Conservation (phyloP, 2,329 filamentous ascomycete genomes). For the Corinectria fuckeliana region DNA sequence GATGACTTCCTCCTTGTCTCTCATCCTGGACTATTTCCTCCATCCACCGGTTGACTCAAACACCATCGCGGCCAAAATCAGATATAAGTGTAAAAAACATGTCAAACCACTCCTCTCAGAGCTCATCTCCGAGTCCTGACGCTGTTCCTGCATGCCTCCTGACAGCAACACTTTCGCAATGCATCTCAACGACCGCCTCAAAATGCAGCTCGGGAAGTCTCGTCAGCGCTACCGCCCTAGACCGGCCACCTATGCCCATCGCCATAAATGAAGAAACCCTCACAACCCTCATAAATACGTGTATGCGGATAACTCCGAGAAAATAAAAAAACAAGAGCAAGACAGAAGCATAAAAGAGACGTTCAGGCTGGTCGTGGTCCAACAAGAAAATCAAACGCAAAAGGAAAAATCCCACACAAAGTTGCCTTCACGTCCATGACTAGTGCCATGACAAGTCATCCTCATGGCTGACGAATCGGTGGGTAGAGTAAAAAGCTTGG, state of each 20-base stretch:
- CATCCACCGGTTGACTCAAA: neutral
- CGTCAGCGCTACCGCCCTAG: slow-evolving; percentile 30
- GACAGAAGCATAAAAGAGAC: slow-evolving; percentile 24
- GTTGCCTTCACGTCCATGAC: slow-evolving; percentile 13
- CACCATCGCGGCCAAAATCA: slow-evolving; percentile 9
- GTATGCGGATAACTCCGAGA: slow-evolving; percentile 37
- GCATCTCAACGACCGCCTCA: slow-evolving; percentile 13
- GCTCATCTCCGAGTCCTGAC: slow-evolving; percentile 6
- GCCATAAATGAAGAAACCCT: slow-evolving; percentile 29
- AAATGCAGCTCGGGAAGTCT: slow-evolving; percentile 31
- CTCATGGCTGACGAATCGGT: slow-evolving; percentile 2
- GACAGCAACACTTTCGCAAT: slow-evolving; percentile 2
- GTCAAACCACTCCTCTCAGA: slow-evolving; percentile 6
- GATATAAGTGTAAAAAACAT: slow-evolving; percentile 7
- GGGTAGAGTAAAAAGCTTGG: neutral
- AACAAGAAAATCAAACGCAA: slow-evolving; percentile 9
- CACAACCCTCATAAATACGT: slow-evolving; percentile 32
- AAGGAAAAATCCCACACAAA: neutral
- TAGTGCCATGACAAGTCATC: slow-evolving; percentile 10
- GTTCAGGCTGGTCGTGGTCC: slow-evolving; percentile 10
- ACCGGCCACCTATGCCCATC: slow-evolving; percentile 35
- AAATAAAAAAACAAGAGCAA: slow-evolving; percentile 19
- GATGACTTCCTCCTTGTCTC: slow-evolving; percentile 1
- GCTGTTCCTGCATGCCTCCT: slow-evolving; percentile 2
- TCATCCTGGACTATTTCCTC: neutral